Conservation (phyloP, 306 rosid genomes). For the Inga oerstediana region DNA sequence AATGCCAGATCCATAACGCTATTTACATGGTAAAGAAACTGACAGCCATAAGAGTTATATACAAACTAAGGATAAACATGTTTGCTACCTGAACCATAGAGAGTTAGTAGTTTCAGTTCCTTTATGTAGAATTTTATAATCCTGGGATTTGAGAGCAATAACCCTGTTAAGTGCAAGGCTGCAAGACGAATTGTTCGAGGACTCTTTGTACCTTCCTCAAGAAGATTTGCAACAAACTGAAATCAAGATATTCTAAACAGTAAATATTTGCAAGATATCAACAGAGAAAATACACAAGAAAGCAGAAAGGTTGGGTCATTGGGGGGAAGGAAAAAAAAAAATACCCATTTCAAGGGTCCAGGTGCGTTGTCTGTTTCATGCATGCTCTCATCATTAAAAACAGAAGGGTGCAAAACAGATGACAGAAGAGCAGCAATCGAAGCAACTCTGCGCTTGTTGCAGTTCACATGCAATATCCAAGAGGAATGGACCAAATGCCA, state of each 20-base stretch:
- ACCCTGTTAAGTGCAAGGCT: slow-evolving; percentile 91
- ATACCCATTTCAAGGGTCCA: slow-evolving; percentile 97
- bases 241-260: slow-evolving; percentile 23
- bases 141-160: slow-evolving; percentile 81
- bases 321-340: slow-evolving; percentile 31
- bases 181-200: slow-evolving; percentile 98
- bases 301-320: slow-evolving; percentile 7
- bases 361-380: slow-evolving; percentile 62
- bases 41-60: slow-evolving; percentile 15
- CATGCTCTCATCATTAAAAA: slow-evolving; percentile 79
- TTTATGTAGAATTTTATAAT: slow-evolving; percentile 77
- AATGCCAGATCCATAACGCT: slow-evolving; percentile 24
- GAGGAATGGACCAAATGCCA: slow-evolving; percentile 94
- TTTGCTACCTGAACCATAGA: slow-evolving; percentile 83
- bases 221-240: slow-evolving; percentile 79
- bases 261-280: slow-evolving; percentile 18
- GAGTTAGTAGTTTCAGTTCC: slow-evolving; percentile 81
- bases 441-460: slow-evolving; percentile 93
- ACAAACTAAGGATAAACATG: slow-evolving; percentile 9
- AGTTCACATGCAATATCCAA: slow-evolving; percentile 89
- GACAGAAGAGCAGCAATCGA: slow-evolving; percentile 95
- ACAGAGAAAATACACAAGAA: slow-evolving; percentile 14
- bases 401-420: slow-evolving; percentile 81
- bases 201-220: slow-evolving; percentile 91
- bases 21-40: slow-evolving; percentile 13